Evolutionary conservation across 2,329 filamentous ascomycete genomes (phyloP).

Genomic region (Talaromyces piceae): DNA sequence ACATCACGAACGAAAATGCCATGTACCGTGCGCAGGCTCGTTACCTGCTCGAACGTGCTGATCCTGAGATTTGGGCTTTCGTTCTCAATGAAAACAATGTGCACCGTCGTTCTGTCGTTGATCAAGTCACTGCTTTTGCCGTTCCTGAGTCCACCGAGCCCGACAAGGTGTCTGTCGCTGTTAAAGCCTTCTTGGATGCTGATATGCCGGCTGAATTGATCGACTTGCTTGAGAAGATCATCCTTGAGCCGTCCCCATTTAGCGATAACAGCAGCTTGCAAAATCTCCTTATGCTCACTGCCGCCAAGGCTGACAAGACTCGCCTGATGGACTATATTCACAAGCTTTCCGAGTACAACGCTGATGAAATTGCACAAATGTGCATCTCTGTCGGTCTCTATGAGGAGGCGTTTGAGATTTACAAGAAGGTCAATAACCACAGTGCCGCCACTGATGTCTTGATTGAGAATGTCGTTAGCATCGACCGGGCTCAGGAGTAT

Average conservation of each 20-base stretch:
- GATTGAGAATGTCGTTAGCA: conserved; percentile 94
- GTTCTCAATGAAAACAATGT: conserved; percentile 94
- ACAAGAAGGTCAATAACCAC: conserved; percentile 94
- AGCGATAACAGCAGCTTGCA: conserved; percentile 96
- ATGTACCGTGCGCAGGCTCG: conserved; percentile 99
- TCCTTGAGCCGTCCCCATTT: conserved; percentile 97
- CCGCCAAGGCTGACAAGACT: conserved; percentile 90
- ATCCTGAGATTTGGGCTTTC: conserved; percentile 87
- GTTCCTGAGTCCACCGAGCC: conserved; percentile 90
- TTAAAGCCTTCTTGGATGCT: conserved; percentile 83
- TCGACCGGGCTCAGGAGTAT: conserved; percentile 91
- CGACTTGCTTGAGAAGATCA: conserved; percentile 97
- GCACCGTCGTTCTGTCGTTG: conserved; percentile 84
- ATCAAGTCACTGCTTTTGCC: conserved; percentile 92
- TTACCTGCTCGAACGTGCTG: conserved; percentile 84
- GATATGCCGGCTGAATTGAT: conserved; percentile 92
- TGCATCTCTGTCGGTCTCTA: conserved; percentile 92
- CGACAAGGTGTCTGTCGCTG: conserved; percentile 88
- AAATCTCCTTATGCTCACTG: conserved; percentile 92
- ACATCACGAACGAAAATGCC: conserved; percentile 97
- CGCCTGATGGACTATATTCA: conserved; percentile 96
- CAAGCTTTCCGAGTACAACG: conserved; percentile 77
- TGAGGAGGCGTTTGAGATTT: conserved; percentile 96
- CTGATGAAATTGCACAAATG: conserved; percentile 84
- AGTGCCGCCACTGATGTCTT: conserved; percentile 81